A percentile compares a stretch with the other conserved stretches of the same genome.
phyloP scores from a whole-genome alignment of 2,329 filamentous ascomycete genomes.

The Xylaria sp. region DNA sequence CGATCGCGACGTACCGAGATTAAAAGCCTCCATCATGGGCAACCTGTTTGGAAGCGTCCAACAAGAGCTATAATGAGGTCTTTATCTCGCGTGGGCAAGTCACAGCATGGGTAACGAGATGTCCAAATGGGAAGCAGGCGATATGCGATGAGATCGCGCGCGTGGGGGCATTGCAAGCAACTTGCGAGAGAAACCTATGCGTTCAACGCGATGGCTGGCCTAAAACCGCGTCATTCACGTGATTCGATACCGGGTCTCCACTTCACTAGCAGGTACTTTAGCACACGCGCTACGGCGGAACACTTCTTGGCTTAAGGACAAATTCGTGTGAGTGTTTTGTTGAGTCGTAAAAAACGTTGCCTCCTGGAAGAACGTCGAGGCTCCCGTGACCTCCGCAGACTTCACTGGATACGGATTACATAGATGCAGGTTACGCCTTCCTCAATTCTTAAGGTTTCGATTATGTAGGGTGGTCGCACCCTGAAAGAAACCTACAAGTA shows the following conservation, averaged over 20 bases:
- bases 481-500: not conserved
- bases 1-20: constrained; percentile 28
- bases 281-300: not conserved
- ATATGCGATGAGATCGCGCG: not conserved
- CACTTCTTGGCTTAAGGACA: not conserved
- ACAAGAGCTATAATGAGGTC: not conserved
- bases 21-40: constrained; percentile 29
- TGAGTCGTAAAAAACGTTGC: not conserved
- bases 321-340: not conserved
- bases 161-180: not conserved
- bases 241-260: not conserved
- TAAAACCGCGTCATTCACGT: not conserved
- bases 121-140: not conserved
- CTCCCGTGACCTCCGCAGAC: too few species aligned
- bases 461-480: not conserved
- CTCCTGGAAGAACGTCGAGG: too few species aligned
- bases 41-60: not conserved
- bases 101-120: not conserved
- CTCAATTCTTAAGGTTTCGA: not conserved
- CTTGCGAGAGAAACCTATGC: not conserved
- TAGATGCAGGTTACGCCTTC: not conserved
- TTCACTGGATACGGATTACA: not conserved
- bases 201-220: constrained; percentile 3
- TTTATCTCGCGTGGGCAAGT: not conserved
- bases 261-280: not conserved